Base-by-base conservation (phyloP, 2,329 filamentous ascomycete genomes). In the Colletotrichum higginsianum region DNA sequence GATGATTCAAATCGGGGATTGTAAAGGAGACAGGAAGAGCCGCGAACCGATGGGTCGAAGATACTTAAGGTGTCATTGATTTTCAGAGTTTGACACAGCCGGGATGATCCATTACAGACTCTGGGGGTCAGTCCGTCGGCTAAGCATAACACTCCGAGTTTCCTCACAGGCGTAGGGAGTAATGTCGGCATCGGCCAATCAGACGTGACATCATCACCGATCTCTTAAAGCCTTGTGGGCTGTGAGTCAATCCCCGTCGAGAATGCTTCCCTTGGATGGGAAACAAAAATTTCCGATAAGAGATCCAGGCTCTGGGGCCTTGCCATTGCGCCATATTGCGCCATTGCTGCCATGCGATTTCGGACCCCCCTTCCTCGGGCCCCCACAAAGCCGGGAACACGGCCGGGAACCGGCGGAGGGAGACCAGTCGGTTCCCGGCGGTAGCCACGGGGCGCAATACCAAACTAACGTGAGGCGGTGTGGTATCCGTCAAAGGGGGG, bases 311-410 rank as follows among this genome's bases (percentile, higher is more conserved):
- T 65, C 61, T 60, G 65, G 53, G 47, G 40, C 58, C 40, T 49
- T 46, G 58, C 15, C 52, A 72, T 64, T 50, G 69, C 69, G 65
- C 68, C 69, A 69, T 61, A 69, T 69, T 60, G 65, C 69, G 69
- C 69, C 58, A 72, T 72, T 52, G 56, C 57, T 40, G 44, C 47
- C 30, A 60, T 60, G 52, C 69, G 53, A 71, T 21, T 60, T 69
- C 65, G 69, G 69, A 42, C 21, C 23, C 38, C n/a, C 42, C 21
- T n/a, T 30, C 26, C 26, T 57, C 44, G 57, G 68, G 23, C 38
- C 68, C 50, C 65, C 68, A 63, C 65, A 47, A 30, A 30, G 26
- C 35, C 35, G 35, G 35, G 35, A 38, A 38, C 35, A 11, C 18
- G 44, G 42, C 46, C 65, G 69, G 60, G 40, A 55, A 21, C 46